Conservation (phyloP, 305 asterid species). For the Caryopteris hybrid region DNA sequence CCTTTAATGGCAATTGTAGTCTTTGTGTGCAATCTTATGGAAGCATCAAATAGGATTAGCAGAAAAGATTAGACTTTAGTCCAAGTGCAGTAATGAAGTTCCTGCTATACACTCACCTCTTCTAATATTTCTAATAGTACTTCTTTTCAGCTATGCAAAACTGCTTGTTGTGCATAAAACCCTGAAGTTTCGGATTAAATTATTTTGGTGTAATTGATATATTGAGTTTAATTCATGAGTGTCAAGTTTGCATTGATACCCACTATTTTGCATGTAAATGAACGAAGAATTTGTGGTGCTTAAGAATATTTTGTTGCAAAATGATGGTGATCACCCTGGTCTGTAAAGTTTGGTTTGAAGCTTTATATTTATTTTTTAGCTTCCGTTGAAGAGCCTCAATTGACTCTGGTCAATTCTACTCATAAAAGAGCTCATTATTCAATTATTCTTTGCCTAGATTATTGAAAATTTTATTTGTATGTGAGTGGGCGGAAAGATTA, state of each 20-base stretch:
- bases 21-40: constrained; percentile 7
- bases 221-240: background rate
- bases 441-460: background rate
- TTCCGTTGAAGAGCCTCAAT: too few species aligned
- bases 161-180: background rate
- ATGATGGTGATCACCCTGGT: background rate
- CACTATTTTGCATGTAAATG: background rate
- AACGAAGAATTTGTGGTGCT: background rate
- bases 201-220: background rate
- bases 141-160: constrained; percentile 3
- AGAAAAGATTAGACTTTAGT: background rate
- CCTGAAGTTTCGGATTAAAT: background rate
- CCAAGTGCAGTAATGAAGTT: background rate
- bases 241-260: background rate
- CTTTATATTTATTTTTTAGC: too few species aligned
- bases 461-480: background rate
- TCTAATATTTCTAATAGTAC: too few species aligned
- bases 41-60: constrained; percentile 8
- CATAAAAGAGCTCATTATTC: background rate
- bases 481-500: background rate
- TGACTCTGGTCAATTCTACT: background rate
- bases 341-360: too few species aligned
- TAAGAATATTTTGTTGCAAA: background rate
- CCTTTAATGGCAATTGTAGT: background rate
- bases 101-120: background rate